Conservation (phyloP, 805 yeast species). For the Saturnispora galanensis region DNA sequence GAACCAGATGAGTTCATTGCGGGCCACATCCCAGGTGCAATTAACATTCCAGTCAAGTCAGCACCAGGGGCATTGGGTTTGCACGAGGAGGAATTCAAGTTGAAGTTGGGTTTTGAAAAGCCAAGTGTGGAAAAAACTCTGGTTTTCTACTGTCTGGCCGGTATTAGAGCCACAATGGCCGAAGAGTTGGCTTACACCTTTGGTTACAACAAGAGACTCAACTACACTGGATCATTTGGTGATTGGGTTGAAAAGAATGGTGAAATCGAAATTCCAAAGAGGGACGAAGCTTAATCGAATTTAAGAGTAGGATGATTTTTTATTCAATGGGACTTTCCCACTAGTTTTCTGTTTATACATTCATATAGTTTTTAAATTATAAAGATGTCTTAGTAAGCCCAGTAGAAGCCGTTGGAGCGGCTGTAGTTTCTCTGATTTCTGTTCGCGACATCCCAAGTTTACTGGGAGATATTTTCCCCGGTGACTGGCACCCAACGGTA, state of each 20-base stretch:
- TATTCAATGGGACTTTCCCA: too few species aligned
- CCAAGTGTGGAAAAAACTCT: constrained; percentile 64
- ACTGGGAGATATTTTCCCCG: too few species aligned
- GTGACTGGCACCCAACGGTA: too few species aligned
- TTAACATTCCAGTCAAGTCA: constrained; percentile 82
- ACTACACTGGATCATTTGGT: constrained; percentile 77
- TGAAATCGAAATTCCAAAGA: constrained; percentile 16
- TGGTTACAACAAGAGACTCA: constrained; percentile 78
- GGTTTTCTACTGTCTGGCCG: constrained; percentile 86
- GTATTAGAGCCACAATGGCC: constrained; percentile 83
- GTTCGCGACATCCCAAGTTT: too few species aligned
- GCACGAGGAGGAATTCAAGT: constrained; percentile 67
- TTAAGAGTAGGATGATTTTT: not conserved
- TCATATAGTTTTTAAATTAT: too few species aligned
- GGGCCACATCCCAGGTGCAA: constrained; percentile 76
- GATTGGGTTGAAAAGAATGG: constrained; percentile 61
- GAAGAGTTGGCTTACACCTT: constrained; percentile 86
- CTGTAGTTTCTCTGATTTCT: too few species aligned
- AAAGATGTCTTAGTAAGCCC: too few species aligned
- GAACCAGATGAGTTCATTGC: constrained; percentile 70
- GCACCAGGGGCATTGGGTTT: constrained; percentile 89
- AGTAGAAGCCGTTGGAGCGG: too few species aligned
- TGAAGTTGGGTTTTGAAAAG: constrained; percentile 71
- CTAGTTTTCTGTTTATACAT: too few species aligned
- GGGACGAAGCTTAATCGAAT: not conserved